A percentile compares a stretch with the other conserved stretches of the same genome.
Evolutionary conservation across 345 rosid species (phyloP).

Genomic region (Limnanthes douglasii): DNA sequence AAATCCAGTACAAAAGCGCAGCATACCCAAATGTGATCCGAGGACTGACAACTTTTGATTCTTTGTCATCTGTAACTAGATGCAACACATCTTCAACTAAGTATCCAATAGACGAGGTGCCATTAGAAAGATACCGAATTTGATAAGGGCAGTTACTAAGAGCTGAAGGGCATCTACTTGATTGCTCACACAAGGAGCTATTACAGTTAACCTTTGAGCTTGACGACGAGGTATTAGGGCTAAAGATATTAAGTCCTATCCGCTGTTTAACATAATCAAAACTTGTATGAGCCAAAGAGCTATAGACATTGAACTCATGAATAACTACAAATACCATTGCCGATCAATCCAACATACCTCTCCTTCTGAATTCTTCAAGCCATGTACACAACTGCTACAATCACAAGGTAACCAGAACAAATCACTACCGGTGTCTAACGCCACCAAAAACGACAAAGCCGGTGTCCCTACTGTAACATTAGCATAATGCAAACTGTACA

Average conservation of each 20-base stretch:
- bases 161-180: constrained; percentile 28
- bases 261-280: constrained; percentile 14
- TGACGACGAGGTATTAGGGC: constrained; percentile 50
- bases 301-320: no score
- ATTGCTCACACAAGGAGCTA: constrained; percentile 27
- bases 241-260: constrained; percentile 36
- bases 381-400: constrained; percentile 40
- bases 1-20: constrained; percentile 2
- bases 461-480: constrained; percentile 83
- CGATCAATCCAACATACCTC: constrained; percentile 33
- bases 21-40: constrained; percentile 50
- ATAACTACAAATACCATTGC: no score
- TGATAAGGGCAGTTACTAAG: constrained; percentile 38
- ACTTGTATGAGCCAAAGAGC: background rate
- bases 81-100: constrained; percentile 63
- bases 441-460: constrained; percentile 58
- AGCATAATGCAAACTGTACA: constrained; percentile 83
- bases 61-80: constrained; percentile 28
- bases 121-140: constrained; percentile 46
- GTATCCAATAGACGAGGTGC: constrained; percentile 42
- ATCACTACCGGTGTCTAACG: constrained; percentile 87
- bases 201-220: constrained; percentile 43
- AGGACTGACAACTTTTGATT: constrained; percentile 23
- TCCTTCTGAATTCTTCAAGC: constrained; percentile 21
- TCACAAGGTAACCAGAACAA: constrained; percentile 93